Conservation (phyloP, 257 asterid species). For the Solanum etuberosum region DNA sequence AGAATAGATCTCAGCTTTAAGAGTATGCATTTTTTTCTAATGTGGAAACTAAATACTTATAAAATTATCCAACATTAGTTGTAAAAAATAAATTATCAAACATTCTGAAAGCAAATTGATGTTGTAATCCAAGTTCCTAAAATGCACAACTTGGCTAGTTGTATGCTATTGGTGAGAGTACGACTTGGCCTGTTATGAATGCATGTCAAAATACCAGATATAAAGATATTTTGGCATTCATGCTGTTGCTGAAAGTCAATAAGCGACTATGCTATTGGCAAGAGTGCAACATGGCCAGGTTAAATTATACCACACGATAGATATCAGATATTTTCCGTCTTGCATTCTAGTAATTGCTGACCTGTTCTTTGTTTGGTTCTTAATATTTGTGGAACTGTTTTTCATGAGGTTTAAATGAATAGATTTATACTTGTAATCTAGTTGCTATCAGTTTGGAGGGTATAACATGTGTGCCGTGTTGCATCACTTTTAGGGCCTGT, state of each 20-base stretch:
- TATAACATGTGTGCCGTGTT: not conserved
- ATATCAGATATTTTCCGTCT: not conserved
- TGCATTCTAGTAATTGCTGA: not conserved
- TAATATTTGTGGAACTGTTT: not conserved
- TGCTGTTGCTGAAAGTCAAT: not conserved
- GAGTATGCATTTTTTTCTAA: not conserved
- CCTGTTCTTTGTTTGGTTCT: not conserved
- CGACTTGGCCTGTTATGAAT: not conserved
- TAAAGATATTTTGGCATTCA: not conserved
- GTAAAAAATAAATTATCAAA: not conserved
- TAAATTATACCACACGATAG: not conserved
- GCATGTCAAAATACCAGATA: not conserved
- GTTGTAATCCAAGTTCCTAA: not conserved
- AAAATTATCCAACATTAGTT: not conserved
- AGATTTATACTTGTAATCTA: not conserved
- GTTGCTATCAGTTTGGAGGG: not conserved
- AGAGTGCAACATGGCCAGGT: not conserved
- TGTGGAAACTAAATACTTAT: not conserved
- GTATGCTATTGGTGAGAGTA: not conserved
- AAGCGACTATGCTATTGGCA: not conserved
- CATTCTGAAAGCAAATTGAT: not conserved
- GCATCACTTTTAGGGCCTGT: not conserved
- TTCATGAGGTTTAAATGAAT: not conserved
- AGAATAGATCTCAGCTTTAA: not conserved
- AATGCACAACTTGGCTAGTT: not conserved